Conservation (phyloP, 306 rosid genomes). For the peach (Prunus persica) region DNA sequence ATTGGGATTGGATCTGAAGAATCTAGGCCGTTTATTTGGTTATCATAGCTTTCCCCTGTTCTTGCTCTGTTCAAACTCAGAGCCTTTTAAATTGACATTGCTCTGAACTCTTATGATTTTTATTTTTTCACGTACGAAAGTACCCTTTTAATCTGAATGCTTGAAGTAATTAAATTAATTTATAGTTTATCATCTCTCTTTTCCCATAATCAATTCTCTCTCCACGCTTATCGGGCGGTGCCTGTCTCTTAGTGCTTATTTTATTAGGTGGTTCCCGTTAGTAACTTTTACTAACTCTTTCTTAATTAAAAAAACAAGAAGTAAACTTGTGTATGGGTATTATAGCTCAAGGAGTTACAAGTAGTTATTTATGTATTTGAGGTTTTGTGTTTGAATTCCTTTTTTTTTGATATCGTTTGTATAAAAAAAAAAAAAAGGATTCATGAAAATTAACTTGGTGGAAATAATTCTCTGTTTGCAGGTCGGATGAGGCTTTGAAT, state of each 20-base stretch:
- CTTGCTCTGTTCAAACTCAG: neutral
- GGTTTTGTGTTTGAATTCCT: no score
- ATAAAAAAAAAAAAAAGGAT: no score
- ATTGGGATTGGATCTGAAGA: neutral
- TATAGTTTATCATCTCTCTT: neutral
- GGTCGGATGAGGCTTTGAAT: slow-evolving; percentile 41
- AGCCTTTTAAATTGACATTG: neutral
- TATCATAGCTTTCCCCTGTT: neutral
- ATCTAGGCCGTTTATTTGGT: slow-evolving; percentile 10
- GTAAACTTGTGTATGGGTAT: accelerated
- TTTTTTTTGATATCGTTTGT: no score
- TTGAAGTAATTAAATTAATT: neutral
- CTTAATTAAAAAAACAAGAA: neutral
- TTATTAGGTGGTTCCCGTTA: slow-evolving; percentile 13
- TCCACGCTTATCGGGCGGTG: slow-evolving; percentile 17
- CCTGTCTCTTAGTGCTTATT: neutral
- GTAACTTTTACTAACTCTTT: neutral
- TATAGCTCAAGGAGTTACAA: accelerated
- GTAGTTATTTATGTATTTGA: no score
- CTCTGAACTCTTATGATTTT: neutral
- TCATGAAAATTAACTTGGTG: neutral
- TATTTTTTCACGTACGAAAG: neutral
- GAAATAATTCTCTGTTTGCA: slow-evolving; percentile 20
- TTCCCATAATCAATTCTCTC: slow-evolving; percentile 2
- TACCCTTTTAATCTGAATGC: neutral